Conservation (phyloP, 768 basidiomycete genomes). For the Ramaria sp. region DNA sequence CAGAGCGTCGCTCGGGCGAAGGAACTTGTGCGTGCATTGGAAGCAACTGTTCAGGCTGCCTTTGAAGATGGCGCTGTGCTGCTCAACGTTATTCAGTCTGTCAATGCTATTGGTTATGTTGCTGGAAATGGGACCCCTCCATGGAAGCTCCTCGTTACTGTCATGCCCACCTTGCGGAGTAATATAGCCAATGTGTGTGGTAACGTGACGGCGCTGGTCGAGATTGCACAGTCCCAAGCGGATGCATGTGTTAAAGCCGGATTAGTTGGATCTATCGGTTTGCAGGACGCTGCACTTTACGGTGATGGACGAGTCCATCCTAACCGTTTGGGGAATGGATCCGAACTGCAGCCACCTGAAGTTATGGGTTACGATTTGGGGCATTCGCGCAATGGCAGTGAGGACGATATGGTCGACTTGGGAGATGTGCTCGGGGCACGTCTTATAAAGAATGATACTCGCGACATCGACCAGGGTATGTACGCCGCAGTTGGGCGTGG, state of each 20-base stretch:
- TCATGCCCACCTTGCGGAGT: slow-evolving; percentile 16
- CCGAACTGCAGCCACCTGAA: not conserved
- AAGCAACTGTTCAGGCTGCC: slow-evolving; percentile 57
- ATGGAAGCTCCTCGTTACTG: slow-evolving; percentile 35
- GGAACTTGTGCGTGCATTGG: slow-evolving; percentile 54
- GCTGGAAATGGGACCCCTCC: slow-evolving; percentile 5
- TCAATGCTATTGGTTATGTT: slow-evolving; percentile 12
- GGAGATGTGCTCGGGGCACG: slow-evolving; percentile 2
- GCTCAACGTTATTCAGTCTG: slow-evolving; percentile 37
- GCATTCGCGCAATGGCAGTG: not conserved
- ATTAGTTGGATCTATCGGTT: not conserved
- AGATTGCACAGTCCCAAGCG: slow-evolving; percentile 7
- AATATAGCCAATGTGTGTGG: slow-evolving; percentile 10
- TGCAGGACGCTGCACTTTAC: not conserved
- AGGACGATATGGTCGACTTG: slow-evolving; percentile 6
- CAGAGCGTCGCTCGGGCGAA: slow-evolving; percentile 63
- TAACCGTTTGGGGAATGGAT: not conserved
- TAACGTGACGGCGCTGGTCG: slow-evolving; percentile 30
- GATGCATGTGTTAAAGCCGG: not conserved
- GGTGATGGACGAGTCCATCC: not conserved
- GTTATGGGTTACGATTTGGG: not conserved
- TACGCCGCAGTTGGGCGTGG: not conserved
- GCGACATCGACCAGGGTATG: not conserved
- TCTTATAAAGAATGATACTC: not conserved
- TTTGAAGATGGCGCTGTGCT: slow-evolving; percentile 61